These are phyloP conservation scores for Adenanthera pavonina DNA, from an alignment of 306 rosid species.

Conservation along the genomic window DNA sequence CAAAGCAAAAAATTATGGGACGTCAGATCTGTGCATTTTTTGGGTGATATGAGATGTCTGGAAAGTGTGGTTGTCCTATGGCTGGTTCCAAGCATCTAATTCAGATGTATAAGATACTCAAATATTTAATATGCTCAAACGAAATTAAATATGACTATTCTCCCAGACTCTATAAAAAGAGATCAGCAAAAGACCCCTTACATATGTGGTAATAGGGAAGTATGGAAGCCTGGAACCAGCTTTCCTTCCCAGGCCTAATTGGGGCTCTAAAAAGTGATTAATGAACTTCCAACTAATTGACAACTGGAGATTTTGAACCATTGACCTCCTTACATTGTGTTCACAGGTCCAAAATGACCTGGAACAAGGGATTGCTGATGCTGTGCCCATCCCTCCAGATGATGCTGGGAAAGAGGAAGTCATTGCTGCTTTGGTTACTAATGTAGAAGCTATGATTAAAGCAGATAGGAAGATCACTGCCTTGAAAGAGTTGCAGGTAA, in stretches of 20 bases:
- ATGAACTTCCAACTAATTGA: slow-evolving; percentile 24
- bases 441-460: slow-evolving; percentile 70
- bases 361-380: slow-evolving; percentile 58
- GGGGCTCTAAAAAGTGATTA: slow-evolving; percentile 26
- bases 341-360: slow-evolving; percentile 66
- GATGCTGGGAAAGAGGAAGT: slow-evolving; percentile 62
- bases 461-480: slow-evolving; percentile 78
- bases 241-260: slow-evolving; percentile 28
- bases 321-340: slow-evolving; percentile 6
- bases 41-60: not conserved
- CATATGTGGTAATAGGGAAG: slow-evolving; percentile 18
- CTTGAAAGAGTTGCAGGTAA: slow-evolving; percentile 69
- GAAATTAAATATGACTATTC: not conserved
- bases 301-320: not conserved
- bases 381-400: slow-evolving; percentile 64
- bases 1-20: not conserved
- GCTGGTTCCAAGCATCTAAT: not conserved
- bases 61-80: not conserved
- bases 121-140: not conserved
- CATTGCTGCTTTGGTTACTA: slow-evolving; percentile 65
- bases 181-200: slow-evolving; percentile 22
- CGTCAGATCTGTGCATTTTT: not conserved
- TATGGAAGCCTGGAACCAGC: slow-evolving; percentile 29
- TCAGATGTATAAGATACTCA: not conserved
- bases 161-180: not conserved